phyloP scores from a whole-genome alignment of 768 basidiomycete species.

The Boletus patriciae region DNA sequence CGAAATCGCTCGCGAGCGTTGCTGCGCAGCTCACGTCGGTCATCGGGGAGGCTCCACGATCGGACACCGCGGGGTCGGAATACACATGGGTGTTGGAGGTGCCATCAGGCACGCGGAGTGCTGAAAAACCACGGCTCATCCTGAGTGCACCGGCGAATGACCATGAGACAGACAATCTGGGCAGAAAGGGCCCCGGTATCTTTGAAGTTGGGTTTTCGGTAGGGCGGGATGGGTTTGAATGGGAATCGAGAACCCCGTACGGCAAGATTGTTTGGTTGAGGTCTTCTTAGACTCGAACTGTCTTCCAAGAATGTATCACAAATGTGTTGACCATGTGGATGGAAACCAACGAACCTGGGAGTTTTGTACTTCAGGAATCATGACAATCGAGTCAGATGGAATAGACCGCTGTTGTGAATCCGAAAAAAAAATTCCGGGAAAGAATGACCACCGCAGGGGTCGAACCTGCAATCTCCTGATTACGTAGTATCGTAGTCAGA shows the following conservation, averaged over 20 bases:
- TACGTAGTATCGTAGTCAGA: slow-evolving; percentile 70
- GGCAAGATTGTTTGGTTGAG: slow-evolving; percentile 48
- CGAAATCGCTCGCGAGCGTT: slow-evolving; percentile 30
- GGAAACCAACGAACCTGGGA: too few relatives aligned
- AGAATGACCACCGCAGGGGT: slow-evolving; percentile 52
- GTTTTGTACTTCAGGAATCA: not conserved
- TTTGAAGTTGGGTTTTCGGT: slow-evolving; percentile 57
- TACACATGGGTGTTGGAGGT: slow-evolving; percentile 47
- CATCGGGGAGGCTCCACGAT: slow-evolving; percentile 41
- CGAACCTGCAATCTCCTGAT: slow-evolving; percentile 95
- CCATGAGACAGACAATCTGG: slow-evolving; percentile 36
- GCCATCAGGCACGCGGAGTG: slow-evolving; percentile 14
- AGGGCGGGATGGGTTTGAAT: slow-evolving; percentile 29
- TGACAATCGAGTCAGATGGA: not conserved
- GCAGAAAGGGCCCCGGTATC: slow-evolving; percentile 37
- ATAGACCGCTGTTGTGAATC: too few relatives aligned
- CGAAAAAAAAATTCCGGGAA: not conserved
- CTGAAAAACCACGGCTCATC: slow-evolving; percentile 33
- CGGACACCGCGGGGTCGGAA: slow-evolving; percentile 22
- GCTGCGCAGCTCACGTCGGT: slow-evolving; percentile 48
- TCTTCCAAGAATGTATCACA: not conserved
- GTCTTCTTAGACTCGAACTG: not conserved
- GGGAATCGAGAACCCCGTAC: slow-evolving; percentile 44
- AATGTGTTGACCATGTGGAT: too few relatives aligned
- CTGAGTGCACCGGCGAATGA: slow-evolving; percentile 38